Percentiles rank a stretch among this genome's conserved stretches.
phyloP scores from a whole-genome alignment of 805 yeast species.

The Wickerhamiella sorbophila region DNA sequence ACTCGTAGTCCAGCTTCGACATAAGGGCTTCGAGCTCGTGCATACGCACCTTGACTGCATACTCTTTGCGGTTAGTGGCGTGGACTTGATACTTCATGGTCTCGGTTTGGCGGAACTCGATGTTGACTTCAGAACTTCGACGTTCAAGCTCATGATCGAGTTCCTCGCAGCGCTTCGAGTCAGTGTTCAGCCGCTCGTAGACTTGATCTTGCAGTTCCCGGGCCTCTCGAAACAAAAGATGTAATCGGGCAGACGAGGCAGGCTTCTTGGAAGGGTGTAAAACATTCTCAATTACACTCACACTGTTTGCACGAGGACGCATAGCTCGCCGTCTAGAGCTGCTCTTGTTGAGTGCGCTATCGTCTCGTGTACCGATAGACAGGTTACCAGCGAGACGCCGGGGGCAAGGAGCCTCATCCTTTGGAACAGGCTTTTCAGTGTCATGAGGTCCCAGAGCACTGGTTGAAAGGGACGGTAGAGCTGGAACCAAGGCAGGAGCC shows the following conservation, averaged over 20 bases:
- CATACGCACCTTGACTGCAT: slow-evolving; percentile 21
- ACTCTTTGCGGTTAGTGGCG: slow-evolving; percentile 16
- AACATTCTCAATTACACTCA: slow-evolving; percentile 10
- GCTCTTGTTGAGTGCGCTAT: neutral
- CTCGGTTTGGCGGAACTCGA: slow-evolving; percentile 15
- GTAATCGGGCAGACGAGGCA: slow-evolving; percentile 12
- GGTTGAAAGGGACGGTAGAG: neutral
- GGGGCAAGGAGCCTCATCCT: neutral
- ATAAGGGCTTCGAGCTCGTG: slow-evolving; percentile 43
- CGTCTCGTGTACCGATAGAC: neutral
- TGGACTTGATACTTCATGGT: slow-evolving; percentile 17
- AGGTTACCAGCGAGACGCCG: neutral
- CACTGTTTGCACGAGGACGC: slow-evolving; percentile 13
- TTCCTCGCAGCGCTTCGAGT: slow-evolving; percentile 5
- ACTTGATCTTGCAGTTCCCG: slow-evolving; percentile 9
- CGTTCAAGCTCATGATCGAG: slow-evolving; percentile 10
- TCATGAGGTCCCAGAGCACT: neutral
- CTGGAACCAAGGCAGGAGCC: neutral
- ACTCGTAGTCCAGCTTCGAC: slow-evolving; percentile 48
- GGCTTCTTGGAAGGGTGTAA: slow-evolving; percentile 14
- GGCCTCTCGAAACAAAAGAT: slow-evolving; percentile 12
- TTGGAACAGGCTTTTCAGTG: neutral
- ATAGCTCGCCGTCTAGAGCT: neutral
- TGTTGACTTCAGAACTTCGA: slow-evolving; percentile 14
- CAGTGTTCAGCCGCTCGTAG: slow-evolving; percentile 7